These are phyloP conservation scores for Chaetomiaceae sp. DNA, from an alignment of 2,329 filamentous ascomycete genomes.

Conservation along the genomic window DNA sequence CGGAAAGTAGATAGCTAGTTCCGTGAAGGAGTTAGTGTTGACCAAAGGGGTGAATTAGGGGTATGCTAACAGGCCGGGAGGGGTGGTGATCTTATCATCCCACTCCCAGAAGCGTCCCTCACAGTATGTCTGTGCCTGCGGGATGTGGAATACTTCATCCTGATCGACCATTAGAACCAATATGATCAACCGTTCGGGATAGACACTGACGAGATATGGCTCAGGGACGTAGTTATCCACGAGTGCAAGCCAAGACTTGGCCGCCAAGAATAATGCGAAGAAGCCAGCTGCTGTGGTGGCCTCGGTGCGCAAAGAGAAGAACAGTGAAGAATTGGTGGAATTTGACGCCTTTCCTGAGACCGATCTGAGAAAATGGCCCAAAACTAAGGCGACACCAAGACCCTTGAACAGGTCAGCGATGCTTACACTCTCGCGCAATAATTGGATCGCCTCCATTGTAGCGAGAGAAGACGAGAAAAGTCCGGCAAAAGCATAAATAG, in stretches of 20 bases:
- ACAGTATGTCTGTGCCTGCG: conserved; percentile 87
- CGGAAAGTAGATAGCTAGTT: conserved; percentile 46
- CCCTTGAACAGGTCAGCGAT: conserved; percentile 19
- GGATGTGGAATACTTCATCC: conserved; percentile 87
- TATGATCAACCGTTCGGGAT: not conserved
- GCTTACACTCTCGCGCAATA: conserved; percentile 2
- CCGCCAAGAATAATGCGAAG: conserved; percentile 28
- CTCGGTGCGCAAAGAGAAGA: not conserved
- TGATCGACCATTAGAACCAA: conserved; percentile 32
- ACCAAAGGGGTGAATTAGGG: conserved; percentile 21
- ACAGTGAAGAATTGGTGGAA: not conserved
- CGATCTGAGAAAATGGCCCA: not conserved
- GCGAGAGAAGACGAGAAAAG: not conserved
- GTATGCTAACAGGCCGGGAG: conserved; percentile 68
- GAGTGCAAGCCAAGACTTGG: conserved; percentile 37
- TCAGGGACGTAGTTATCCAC: conserved; percentile 43
- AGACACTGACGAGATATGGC: conserved; percentile 49
- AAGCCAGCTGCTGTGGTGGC: conserved; percentile 10
- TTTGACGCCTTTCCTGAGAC: not conserved
- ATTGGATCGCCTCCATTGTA: conserved; percentile 15
- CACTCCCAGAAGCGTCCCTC: conserved; percentile 67
- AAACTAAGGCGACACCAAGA: conserved; percentile 5
- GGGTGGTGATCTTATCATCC: conserved; percentile 97
- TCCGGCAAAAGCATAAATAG: no score
- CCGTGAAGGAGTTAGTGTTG: conserved; percentile 9